phyloP scores from a whole-genome alignment of 2,329 filamentous ascomycete species.

The Aspergillus versicolor region DNA sequence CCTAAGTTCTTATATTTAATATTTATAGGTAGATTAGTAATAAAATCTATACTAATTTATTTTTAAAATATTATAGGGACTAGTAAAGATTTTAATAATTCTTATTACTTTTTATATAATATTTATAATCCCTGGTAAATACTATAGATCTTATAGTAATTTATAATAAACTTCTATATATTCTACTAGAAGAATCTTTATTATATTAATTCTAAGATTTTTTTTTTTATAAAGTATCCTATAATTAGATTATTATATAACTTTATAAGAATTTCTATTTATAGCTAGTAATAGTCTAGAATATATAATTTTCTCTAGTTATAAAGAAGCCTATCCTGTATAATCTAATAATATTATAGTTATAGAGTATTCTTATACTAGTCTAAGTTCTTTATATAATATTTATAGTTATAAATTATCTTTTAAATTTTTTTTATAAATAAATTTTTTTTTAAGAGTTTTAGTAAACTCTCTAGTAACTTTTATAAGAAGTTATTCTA shows the following conservation, averaged over 20 bases:
- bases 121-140: background rate
- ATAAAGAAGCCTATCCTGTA: background rate
- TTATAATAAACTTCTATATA: background rate
- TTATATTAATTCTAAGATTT: background rate
- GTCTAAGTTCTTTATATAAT: background rate
- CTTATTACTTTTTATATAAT: background rate
- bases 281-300: background rate
- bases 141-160: background rate
- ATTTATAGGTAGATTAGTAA: no score
- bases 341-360: background rate
- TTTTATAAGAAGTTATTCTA: background rate
- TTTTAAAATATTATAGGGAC: background rate
- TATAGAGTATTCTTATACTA: background rate
- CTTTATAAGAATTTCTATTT: background rate
- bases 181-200: background rate
- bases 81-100: background rate
- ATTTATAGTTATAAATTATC: background rate
- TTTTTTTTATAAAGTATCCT: background rate
- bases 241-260: background rate
- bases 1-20: no score
- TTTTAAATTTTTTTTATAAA: background rate
- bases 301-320: background rate
- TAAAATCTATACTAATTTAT: background rate
- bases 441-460: background rate
- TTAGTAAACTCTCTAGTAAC: background rate